A percentile compares a stretch with the other conserved stretches of the same genome.
Conservation (phyloP, 2,329 filamentous ascomycete species). For the Talaromyces verruculosus region DNA sequence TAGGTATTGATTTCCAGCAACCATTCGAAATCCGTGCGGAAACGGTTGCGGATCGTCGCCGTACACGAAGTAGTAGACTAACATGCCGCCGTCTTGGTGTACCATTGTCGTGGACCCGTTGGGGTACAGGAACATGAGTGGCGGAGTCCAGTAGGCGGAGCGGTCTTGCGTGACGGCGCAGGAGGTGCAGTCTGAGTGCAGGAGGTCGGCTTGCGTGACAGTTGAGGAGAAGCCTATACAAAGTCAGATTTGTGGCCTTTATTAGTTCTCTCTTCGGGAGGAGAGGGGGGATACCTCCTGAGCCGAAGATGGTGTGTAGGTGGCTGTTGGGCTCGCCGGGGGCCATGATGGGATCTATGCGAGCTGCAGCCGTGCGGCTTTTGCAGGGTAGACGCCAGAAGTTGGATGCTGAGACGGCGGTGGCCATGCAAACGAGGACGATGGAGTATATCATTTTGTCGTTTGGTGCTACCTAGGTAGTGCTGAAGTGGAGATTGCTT, state of each 20-base stretch:
- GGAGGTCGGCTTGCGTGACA: constrained; percentile 59
- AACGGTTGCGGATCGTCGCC: constrained; percentile 68
- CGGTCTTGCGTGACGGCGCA: constrained; percentile 77
- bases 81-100: constrained; percentile 74
- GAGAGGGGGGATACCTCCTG: constrained; percentile 62
- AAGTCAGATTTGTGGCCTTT: neutral
- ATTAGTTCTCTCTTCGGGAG: too few species aligned
- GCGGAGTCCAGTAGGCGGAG: constrained; percentile 85
- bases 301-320: constrained; percentile 73
- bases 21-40: constrained; percentile 75
- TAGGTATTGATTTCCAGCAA: constrained; percentile 69
- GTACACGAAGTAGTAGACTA: constrained; percentile 86
- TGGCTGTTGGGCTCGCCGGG: constrained; percentile 62
- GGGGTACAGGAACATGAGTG: constrained; percentile 71
- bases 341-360: constrained; percentile 75
- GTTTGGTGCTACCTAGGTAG: neutral
- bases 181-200: constrained; percentile 69
- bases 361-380: constrained; percentile 65
- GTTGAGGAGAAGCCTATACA: constrained; percentile 62
- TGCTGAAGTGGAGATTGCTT: too few species aligned
- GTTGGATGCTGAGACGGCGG: constrained; percentile 4
- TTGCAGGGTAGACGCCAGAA: constrained; percentile 92
- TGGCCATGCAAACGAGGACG: neutral
- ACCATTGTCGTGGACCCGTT: constrained; percentile 70
- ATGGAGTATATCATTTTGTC: neutral